A percentile compares a stretch with the other conserved stretches of the same genome.
These are phyloP conservation scores for Leccinum olivaceopallidum DNA, from an alignment of 768 basidiomycete species.

Conservation along the genomic window DNA sequence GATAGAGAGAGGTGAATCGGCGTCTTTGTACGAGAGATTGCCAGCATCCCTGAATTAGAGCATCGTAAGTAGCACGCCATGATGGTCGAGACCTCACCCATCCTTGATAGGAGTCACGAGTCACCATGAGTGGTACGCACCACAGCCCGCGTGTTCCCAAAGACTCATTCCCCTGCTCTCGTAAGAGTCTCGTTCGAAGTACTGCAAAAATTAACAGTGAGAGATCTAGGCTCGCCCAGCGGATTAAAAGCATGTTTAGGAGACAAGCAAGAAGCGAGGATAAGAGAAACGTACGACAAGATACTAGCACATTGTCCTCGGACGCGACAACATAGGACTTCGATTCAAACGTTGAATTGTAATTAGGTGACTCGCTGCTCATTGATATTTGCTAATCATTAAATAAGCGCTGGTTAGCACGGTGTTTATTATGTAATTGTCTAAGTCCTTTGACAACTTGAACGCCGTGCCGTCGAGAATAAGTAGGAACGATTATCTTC, in stretches of 20 bases:
- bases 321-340: not conserved
- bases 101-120: not conserved
- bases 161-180: not conserved
- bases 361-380: not conserved
- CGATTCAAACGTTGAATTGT: not conserved
- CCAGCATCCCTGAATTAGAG: not conserved
- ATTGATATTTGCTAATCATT: not conserved
- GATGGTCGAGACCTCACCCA: not conserved
- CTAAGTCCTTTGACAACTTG: not conserved
- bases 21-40: too few relatives aligned
- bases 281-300: not conserved
- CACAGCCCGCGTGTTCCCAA: not conserved
- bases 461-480: not conserved
- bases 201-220: not conserved
- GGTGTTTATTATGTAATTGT: not conserved
- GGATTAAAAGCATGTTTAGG: not conserved
- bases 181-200: not conserved
- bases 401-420: not conserved
- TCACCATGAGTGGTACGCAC: not conserved
- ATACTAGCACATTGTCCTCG: not conserved
- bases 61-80: not conserved
- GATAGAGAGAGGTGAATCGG: too few relatives aligned
- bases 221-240: not conserved
- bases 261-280: not conserved
- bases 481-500: too few relatives aligned